phyloP scores from a whole-genome alignment of 306 rosid species.

The Lablab purpureus region DNA sequence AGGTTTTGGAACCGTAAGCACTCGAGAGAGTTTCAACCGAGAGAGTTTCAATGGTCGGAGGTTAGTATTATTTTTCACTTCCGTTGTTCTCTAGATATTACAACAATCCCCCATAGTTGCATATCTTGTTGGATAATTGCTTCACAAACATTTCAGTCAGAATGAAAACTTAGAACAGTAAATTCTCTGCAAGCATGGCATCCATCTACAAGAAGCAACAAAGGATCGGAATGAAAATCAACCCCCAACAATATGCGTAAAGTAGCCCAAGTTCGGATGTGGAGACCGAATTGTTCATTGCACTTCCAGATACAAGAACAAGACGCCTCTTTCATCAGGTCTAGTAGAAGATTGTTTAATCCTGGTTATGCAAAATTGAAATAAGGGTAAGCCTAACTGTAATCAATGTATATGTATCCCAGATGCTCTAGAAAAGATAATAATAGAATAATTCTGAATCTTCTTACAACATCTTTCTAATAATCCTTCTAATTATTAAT shows the following conservation, averaged over 20 bases:
- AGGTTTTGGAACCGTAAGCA: no score
- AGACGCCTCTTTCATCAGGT: slow-evolving; percentile 39
- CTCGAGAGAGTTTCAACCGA: no score
- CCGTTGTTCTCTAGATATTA: no score
- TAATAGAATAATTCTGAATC: background rate
- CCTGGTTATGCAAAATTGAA: slow-evolving; percentile 20
- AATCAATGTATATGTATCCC: slow-evolving; percentile 39
- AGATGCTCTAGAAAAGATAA: slow-evolving; percentile 26
- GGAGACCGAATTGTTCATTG: slow-evolving; percentile 83
- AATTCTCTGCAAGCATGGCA: slow-evolving; percentile 53
- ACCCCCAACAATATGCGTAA: slow-evolving; percentile 41
- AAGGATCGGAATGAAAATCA: slow-evolving; percentile 37
- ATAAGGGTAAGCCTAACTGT: slow-evolving; percentile 34
- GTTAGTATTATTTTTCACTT: no score
- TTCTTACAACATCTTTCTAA: background rate
- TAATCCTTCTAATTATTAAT: background rate
- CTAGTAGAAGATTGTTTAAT: slow-evolving; percentile 9
- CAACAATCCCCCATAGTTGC: background rate
- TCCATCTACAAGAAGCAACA: slow-evolving; percentile 18
- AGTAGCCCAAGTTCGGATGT: slow-evolving; percentile 71
- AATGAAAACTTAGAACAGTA: slow-evolving; percentile 8
- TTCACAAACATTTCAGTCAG: background rate
- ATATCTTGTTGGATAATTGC: background rate
- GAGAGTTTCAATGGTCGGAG: no score
- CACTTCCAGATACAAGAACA: slow-evolving; percentile 67